A percentile compares a stretch with the other conserved stretches of the same genome.
Evolutionary conservation across 2,329 filamentous ascomycete genomes (phyloP).

Genomic region (Neospermospora avenae): DNA sequence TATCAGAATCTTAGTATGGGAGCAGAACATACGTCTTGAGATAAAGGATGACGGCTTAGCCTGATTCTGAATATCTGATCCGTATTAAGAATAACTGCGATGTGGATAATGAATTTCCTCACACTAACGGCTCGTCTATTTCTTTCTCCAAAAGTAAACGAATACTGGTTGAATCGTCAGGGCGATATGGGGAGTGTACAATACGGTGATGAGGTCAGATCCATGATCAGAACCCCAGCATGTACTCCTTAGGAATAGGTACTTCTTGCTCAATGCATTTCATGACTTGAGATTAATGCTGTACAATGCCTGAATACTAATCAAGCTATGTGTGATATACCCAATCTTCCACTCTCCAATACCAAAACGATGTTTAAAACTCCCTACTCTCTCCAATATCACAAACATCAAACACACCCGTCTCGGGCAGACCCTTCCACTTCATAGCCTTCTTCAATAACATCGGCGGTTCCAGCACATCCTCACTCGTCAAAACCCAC

Average conservation of each 20-base stretch:
- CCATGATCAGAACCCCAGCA: slow-evolving; percentile 9
- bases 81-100: slow-evolving; percentile 16
- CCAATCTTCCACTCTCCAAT: not conserved
- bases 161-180: not conserved
- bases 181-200: slow-evolving; percentile 14
- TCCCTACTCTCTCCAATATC: slow-evolving; percentile 81
- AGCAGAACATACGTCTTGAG: slow-evolving; percentile 14
- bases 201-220: slow-evolving; percentile 14
- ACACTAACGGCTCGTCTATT: slow-evolving; percentile 11
- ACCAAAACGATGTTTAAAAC: slow-evolving; percentile 48
- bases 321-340: not conserved
- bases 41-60: slow-evolving; percentile 7
- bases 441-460: slow-evolving; percentile 69
- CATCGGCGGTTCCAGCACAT: slow-evolving; percentile 77
- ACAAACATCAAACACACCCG: slow-evolving; percentile 76
- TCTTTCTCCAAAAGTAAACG: slow-evolving; percentile 14
- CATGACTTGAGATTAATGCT: slow-evolving; percentile 3
- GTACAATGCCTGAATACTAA: slow-evolving; percentile 1
- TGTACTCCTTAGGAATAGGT: slow-evolving; percentile 20
- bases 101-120: slow-evolving; percentile 17
- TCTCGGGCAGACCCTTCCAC: slow-evolving; percentile 63
- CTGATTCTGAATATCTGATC: slow-evolving; percentile 1
- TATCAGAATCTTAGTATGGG: slow-evolving; percentile 8
- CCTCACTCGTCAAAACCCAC: slow-evolving; percentile 75
- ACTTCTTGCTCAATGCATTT: not conserved